Conservation (phyloP, 1,139 yeast species). For the Candida tetrigidarum region DNA sequence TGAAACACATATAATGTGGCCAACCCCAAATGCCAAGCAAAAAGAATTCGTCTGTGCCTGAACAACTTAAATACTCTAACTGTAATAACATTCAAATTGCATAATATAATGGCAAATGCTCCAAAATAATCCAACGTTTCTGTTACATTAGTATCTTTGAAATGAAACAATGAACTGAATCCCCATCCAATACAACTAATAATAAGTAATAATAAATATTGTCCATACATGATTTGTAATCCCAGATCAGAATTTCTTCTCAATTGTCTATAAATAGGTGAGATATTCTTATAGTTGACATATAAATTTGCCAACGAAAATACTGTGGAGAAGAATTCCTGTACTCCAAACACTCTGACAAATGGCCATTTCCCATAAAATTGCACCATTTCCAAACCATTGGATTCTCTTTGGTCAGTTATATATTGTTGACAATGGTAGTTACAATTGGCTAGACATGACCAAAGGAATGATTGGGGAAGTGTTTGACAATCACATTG, state of each 20-base stretch:
- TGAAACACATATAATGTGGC: constrained; percentile 30
- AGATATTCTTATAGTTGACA: constrained; percentile 36
- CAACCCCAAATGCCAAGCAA: constrained; percentile 18
- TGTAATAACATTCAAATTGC: constrained; percentile 41
- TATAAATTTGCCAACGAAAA: constrained; percentile 45
- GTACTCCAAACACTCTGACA: constrained; percentile 38
- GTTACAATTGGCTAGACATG: constrained; percentile 43
- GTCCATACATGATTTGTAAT: constrained; percentile 32
- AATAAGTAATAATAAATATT: constrained; percentile 33
- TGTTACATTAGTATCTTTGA: constrained; percentile 41
- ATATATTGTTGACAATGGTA: constrained; percentile 47
- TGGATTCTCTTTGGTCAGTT: constrained; percentile 26
- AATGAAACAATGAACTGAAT: constrained; percentile 44
- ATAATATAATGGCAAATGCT: constrained; percentile 44
- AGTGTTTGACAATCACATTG: constrained; percentile 18
- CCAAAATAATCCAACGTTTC: constrained; percentile 51
- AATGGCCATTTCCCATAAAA: constrained; percentile 56
- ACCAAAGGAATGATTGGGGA: constrained; percentile 30
- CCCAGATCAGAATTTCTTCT: constrained; percentile 19
- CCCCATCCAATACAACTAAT: constrained; percentile 44
- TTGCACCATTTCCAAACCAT: constrained; percentile 36
- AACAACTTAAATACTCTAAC: constrained; percentile 37
- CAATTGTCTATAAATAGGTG: constrained; percentile 30
- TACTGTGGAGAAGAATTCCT: constrained; percentile 41
- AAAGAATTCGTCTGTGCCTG: constrained; percentile 16